phyloP scores from a whole-genome alignment of 2,329 filamentous ascomycete genomes.

The Exophiala xenobiotica region DNA sequence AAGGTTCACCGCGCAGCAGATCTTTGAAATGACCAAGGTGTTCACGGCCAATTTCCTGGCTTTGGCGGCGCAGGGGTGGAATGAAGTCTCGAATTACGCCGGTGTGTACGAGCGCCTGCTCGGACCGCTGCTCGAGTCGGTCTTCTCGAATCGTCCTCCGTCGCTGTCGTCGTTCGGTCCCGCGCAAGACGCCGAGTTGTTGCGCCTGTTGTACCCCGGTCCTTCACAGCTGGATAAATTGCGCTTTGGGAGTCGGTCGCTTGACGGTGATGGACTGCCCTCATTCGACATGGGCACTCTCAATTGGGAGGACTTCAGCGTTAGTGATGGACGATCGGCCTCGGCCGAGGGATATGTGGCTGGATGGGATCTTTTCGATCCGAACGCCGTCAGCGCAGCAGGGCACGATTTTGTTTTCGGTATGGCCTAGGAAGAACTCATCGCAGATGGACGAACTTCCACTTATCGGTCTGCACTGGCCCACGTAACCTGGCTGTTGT shows the following conservation, averaged over 20 bases:
- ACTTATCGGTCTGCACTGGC: no score
- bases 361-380: conserved; percentile 29
- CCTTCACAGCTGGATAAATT: conserved; percentile 32
- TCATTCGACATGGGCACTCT: conserved; percentile 33
- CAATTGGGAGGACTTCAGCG: conserved; percentile 32
- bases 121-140: conserved; percentile 35
- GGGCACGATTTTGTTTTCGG: conserved; percentile 27
- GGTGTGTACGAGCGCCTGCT: conserved; percentile 34
- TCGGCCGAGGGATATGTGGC: conserved; percentile 25
- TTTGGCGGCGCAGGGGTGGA: conserved; percentile 36
- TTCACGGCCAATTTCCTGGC: conserved; percentile 36
- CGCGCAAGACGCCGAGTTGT: conserved; percentile 31
- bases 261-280: conserved; percentile 40
- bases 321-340: conserved; percentile 27
- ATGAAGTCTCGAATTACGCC: conserved; percentile 35
- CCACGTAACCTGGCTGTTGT: no score
- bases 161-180: conserved; percentile 30
- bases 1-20: conserved; percentile 32
- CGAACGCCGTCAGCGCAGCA: conserved; percentile 12
- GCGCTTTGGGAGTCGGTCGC: conserved; percentile 27
- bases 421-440: conserved; percentile 19
- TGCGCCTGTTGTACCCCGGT: conserved; percentile 31
- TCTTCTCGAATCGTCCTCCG: conserved; percentile 32
- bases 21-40: conserved; percentile 37
- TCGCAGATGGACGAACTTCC: no score